These are phyloP conservation scores for Auricularia heimuer DNA, from an alignment of 768 basidiomycete genomes.

Conservation along the genomic window DNA sequence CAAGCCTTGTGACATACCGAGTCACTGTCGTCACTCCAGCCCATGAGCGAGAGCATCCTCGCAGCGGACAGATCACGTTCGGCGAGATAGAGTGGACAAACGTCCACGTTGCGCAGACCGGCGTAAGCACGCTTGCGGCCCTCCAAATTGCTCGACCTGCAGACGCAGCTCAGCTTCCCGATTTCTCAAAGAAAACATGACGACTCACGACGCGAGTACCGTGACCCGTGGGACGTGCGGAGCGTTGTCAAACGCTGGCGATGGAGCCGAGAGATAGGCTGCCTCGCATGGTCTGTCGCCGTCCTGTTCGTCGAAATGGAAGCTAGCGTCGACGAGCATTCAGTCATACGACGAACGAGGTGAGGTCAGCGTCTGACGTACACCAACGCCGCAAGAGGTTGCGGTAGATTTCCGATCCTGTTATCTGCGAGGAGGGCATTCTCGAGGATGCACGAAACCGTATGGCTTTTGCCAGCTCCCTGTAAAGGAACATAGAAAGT, in stretches of 20 bases:
- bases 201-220: constrained; percentile 8
- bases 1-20: neutral
- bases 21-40: constrained; percentile 28
- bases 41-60: constrained; percentile 69
- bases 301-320: constrained; percentile 9
- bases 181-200: neutral
- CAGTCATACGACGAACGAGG: neutral
- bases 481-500: neutral
- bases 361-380: neutral
- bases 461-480: constrained; percentile 69
- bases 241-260: neutral
- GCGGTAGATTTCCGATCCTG: constrained; percentile 40
- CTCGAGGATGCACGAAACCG: constrained; percentile 57
- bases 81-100: constrained; percentile 45
- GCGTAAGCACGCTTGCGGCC: constrained; percentile 4
- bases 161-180: neutral
- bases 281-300: constrained; percentile 10
- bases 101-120: constrained; percentile 23
- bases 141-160: constrained; percentile 8
- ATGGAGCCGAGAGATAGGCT: constrained; percentile 4
- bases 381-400: constrained; percentile 52
- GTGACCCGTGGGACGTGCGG: neutral
- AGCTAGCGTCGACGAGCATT: neutral
- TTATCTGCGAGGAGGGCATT: constrained; percentile 53
- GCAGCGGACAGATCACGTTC: constrained; percentile 57